Evolutionary conservation across 352 stramenopile genomes (phyloP), one percentile per base, ranked within the genome.

Genomic region (Phytophthora brassicae): DNA sequence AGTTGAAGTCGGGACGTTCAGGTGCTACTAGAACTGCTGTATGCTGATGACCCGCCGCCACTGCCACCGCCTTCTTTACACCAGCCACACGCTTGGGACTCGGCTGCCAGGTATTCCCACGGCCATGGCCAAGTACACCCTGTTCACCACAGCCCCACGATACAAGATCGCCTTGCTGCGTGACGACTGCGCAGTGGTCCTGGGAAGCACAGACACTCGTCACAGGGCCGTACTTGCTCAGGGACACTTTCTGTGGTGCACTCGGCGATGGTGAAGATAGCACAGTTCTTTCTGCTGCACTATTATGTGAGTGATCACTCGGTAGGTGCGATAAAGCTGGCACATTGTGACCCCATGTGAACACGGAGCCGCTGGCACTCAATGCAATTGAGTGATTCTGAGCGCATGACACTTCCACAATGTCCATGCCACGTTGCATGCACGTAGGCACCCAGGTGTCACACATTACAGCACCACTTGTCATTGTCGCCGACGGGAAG

Each of bases 321-420:
- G 58, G 43, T 43, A 72, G 61, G 31, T 89, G 77, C 23, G 80
- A 89, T 1, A 91, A 74, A 45, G 82, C 78, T 29, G 82, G 77
- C 26, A 71, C 74, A 57, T 89, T 89, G 54, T 89, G 81, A 0
- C 85, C 78, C 83, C 85, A 94, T 16, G 82, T 91, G 55, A 84
- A 92, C 0, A 94, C 85, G 1, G 72, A 73, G 16, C 85, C 85
- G 22, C 72, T 76, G 22, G 72, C 66, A 26, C 68, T 77, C n/a
- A 92, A 60, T 9, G 82, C 85, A 24, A 94, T 94, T 9, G 83
- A 92, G 45, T 94, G 83, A 35, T 91, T 88, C 35, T 78, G 79
- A 12, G 85, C 85, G 39, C 81, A 94, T 16, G 83, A 89, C 36
- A 94, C 64, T 39, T 84, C 62, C 29, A 91, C 60, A 48, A 94